Evolutionary conservation across 2,329 filamentous ascomycete genomes (phyloP).

Genomic region (Microsporum audouinii): DNA sequence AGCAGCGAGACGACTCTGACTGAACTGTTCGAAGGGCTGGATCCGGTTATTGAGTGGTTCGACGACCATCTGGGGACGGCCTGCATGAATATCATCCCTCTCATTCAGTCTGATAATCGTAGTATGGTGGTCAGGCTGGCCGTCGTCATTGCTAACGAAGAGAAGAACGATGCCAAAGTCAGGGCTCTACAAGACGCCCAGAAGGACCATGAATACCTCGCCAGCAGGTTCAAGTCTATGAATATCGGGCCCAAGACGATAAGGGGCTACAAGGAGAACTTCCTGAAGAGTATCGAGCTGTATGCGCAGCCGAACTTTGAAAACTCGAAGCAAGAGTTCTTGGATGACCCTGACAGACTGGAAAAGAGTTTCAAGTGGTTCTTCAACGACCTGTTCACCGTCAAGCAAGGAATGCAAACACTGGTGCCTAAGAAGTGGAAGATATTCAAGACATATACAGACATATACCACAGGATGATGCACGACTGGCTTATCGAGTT

Average conservation of each 20-base stretch:
- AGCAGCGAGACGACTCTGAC: conserved; percentile 71
- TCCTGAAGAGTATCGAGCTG: conserved; percentile 65
- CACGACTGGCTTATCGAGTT: conserved; percentile 79
- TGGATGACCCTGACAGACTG: conserved; percentile 69
- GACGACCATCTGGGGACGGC: conserved; percentile 86
- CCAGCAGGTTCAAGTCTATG: conserved; percentile 86
- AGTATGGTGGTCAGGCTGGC: conserved; percentile 84
- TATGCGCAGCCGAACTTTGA: conserved; percentile 65
- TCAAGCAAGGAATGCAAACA: conserved; percentile 80
- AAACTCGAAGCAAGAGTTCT: conserved; percentile 59
- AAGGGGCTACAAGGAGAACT: conserved; percentile 94
- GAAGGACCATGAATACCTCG: conserved; percentile 90
- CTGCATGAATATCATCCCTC: conserved; percentile 77
- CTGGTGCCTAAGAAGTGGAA: conserved; percentile 96
- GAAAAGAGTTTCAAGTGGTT: conserved; percentile 90
- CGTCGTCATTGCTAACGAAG: conserved; percentile 85
- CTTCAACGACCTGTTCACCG: conserved; percentile 93
- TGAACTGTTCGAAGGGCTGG: conserved; percentile 78
- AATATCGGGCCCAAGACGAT: conserved; percentile 84
- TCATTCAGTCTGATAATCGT: conserved; percentile 77
- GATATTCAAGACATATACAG: conserved; percentile 78
- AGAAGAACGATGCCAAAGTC: conserved; percentile 89
- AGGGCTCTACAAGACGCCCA: conserved; percentile 86
- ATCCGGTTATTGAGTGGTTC: conserved; percentile 85
- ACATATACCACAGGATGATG: conserved; percentile 90